Conservation (phyloP, 2,329 filamentous ascomycete species). For the Trichophyton rubrum region DNA sequence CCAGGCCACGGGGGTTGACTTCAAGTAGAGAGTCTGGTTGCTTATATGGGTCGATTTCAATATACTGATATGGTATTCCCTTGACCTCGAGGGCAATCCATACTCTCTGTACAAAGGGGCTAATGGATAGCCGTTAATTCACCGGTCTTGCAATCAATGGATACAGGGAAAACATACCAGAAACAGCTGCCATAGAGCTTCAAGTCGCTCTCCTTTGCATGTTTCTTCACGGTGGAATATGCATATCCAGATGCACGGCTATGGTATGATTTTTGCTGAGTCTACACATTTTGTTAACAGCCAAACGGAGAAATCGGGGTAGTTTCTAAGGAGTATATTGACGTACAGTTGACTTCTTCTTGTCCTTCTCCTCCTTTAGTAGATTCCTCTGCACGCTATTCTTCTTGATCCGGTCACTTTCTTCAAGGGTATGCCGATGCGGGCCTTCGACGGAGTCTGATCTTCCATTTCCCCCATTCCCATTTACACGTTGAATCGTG, state of each 20-base stretch:
- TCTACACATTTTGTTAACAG: constrained; percentile 16
- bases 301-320: background rate
- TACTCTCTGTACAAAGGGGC: constrained; percentile 73
- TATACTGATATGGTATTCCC: constrained; percentile 67
- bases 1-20: constrained; percentile 61
- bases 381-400: constrained; percentile 59
- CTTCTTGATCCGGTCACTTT: constrained; percentile 70
- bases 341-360: constrained; percentile 48
- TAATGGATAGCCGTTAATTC: constrained; percentile 22
- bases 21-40: constrained; percentile 59
- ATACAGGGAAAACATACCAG: constrained; percentile 45
- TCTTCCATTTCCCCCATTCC: constrained; percentile 61
- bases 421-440: constrained; percentile 61
- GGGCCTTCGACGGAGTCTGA: constrained; percentile 56
- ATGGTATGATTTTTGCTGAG: constrained; percentile 53
- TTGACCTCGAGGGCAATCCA: constrained; percentile 83
- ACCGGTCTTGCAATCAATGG: constrained; percentile 1
- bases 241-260: constrained; percentile 63
- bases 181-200: constrained; percentile 76
- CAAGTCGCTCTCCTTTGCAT: constrained; percentile 55
- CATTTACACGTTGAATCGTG: constrained; percentile 66
- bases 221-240: constrained; percentile 54
- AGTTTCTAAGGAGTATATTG: background rate
- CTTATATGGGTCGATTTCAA: constrained; percentile 70
- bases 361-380: constrained; percentile 52